These are phyloP conservation scores for Eimeria sp. DNA, from an alignment of 169 alveolate genomes.

Conservation along the genomic window DNA sequence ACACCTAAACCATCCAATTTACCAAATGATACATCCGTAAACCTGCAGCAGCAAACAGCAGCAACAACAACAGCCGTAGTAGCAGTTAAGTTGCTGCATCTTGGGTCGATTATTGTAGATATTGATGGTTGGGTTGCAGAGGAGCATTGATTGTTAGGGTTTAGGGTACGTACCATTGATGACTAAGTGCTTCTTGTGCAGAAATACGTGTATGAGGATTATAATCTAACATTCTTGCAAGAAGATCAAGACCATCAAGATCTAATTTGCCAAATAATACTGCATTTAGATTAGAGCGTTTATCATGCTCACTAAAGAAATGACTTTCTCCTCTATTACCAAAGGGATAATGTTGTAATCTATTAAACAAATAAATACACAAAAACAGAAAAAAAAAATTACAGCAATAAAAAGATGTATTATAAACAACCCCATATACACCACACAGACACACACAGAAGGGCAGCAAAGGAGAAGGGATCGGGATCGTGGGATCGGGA, in stretches of 20 bases:
- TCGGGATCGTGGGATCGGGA: background rate
- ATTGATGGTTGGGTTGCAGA: too few species aligned
- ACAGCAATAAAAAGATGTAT: background rate
- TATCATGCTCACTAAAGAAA: constrained; percentile 81
- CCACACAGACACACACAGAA: too few species aligned
- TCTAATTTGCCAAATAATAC: constrained; percentile 80
- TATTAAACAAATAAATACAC: background rate
- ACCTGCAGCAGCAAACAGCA: constrained; percentile 76
- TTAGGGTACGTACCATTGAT: constrained; percentile 91
- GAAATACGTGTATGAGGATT: constrained; percentile 97
- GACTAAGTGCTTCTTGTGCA: constrained; percentile 97
- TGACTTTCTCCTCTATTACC: constrained; percentile 79
- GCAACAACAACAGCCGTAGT: background rate
- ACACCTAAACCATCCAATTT: constrained; percentile 91
- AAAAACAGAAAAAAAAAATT: background rate
- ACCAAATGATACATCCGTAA: constrained; percentile 90
- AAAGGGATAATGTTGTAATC: constrained; percentile 82
- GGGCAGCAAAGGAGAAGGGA: background rate
- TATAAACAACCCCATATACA: background rate
- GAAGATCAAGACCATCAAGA: constrained; percentile 88
- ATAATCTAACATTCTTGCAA: constrained; percentile 95
- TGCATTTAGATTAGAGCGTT: constrained; percentile 61
- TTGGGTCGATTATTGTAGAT: too few species aligned
- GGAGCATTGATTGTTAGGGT: background rate
- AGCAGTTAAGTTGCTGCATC: background rate